Base-by-base conservation (phyloP, 257 asterid species). In the Fraxinus pennsylvanica region DNA sequence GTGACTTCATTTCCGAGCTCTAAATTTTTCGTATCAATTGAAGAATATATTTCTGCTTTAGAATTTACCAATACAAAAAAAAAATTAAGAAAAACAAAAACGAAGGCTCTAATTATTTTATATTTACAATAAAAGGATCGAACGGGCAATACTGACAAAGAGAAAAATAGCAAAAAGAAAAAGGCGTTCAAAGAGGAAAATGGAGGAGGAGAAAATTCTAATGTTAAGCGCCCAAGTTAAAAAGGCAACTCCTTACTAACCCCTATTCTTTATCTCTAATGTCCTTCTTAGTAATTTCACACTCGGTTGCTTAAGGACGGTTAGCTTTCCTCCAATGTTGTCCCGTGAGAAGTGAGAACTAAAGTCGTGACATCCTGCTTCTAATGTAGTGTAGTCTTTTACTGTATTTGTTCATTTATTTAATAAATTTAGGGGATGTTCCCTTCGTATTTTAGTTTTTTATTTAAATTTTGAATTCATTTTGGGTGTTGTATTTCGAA, bases 1-100 rank as follows among this genome's bases (percentile, higher is more conserved):
- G 86, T 74, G 91, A 89, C 79, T 89, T 89, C 92, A 89, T 89
- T 77, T 81, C 80, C 27, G 27, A 54, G 65, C 27, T 5, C 27
- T 54, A 6, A 27, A 21, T 21, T 57, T 57, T 57, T n/a, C 19
- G 69, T 22, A 9, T 63, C 69, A 63, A 27, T 25, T 63, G 33
- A 27, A 63, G 35, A 63, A 25, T 59, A n/a, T 12, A 21, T 21
- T 54, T 19, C 30, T 57, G 27, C 67, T 19, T 9, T 22, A 57
- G 12, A n/a, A 22, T 57, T 57, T n/a, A 19, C 3, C 2, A 2
- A n/a, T 19, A 57, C 10, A 2, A 17, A 66, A 1, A 38, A 41
- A 66, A 29, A 5, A 15, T 59, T 7, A 22, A 54, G 79, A 74
- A 65, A 14, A 63, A 39, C 9, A 30, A 41, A n/a, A 52, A 29